Conservation (phyloP, 1,284 basidiomycete genomes). For the Anthracocystis setariae region DNA sequence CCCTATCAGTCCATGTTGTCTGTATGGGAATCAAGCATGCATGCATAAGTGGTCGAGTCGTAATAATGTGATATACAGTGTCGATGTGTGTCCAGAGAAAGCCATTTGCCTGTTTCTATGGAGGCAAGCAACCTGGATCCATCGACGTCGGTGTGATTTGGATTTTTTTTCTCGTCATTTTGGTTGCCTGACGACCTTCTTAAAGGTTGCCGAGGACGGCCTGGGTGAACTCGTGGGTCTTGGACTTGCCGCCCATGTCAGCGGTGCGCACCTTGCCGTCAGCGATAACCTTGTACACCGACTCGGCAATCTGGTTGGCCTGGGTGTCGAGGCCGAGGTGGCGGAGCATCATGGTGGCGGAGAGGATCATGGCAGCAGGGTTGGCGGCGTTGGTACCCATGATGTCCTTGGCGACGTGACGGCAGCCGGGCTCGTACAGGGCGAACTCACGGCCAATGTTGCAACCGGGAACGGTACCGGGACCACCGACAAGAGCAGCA, state of each 20-base stretch:
- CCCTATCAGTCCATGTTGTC: constrained; percentile 6
- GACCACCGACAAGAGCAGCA: constrained; percentile 96
- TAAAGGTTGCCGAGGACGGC: constrained; percentile 64
- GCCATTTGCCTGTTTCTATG: not conserved
- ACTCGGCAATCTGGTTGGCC: constrained; percentile 91
- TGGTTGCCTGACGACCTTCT: not conserved
- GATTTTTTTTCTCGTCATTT: constrained; percentile 1
- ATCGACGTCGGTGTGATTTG: constrained; percentile 19
- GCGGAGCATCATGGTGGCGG: constrained; percentile 97
- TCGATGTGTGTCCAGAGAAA: constrained; percentile 11
- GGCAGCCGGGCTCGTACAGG: constrained; percentile 97
- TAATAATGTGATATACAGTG: constrained; percentile 36
- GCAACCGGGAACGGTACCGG: constrained; percentile 96
- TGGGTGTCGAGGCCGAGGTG: constrained; percentile 96
- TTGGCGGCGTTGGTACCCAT: constrained; percentile 98
- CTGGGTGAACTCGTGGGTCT: constrained; percentile 67
- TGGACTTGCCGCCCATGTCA: constrained; percentile 83
- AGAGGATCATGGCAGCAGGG: constrained; percentile 97
- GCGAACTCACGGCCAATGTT: constrained; percentile 98
- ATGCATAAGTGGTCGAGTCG: constrained; percentile 28
- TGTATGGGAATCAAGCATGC: constrained; percentile 35
- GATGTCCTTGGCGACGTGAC: constrained; percentile 97
- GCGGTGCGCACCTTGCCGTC: constrained; percentile 89
- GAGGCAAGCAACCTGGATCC: not conserved
- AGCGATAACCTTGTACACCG: constrained; percentile 92